Percentiles rank a stretch among this genome's conserved stretches.
Evolutionary conservation across 1,284 basidiomycete genomes (phyloP).

Genomic region (Ganoderma meredithae): DNA sequence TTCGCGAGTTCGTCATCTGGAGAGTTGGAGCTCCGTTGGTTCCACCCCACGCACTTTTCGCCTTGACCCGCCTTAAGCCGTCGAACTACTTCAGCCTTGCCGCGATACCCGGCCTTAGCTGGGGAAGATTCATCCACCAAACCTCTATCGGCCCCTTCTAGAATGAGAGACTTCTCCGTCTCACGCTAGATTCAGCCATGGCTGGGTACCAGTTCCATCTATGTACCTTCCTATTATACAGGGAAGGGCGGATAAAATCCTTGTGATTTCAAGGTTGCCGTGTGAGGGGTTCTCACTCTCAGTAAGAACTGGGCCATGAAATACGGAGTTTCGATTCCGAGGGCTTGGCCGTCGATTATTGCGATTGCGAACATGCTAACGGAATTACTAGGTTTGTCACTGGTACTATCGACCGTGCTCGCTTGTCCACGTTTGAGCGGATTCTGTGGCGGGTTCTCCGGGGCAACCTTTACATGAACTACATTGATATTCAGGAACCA

Average conservation of each 20-base stretch:
- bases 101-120: background rate
- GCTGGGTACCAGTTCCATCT: background rate
- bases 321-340: background rate
- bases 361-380: background rate
- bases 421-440: constrained; percentile 95
- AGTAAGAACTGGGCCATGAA: background rate
- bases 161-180: background rate
- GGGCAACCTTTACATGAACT: constrained; percentile 99
- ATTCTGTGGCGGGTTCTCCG: constrained; percentile 98
- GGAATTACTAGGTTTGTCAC: constrained; percentile 79
- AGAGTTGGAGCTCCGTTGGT: background rate
- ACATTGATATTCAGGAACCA: constrained; percentile 93
- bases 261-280: background rate
- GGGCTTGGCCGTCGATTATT: background rate
- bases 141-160: background rate
- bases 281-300: background rate
- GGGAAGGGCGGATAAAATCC: background rate
- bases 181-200: background rate
- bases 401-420: constrained; percentile 93
- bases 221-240: background rate
- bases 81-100: background rate
- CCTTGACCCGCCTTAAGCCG: background rate
- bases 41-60: background rate
- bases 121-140: background rate
- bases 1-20: background rate